phyloP scores from a whole-genome alignment of 148 eudicot species.

The Fagopyrum tataricum region DNA sequence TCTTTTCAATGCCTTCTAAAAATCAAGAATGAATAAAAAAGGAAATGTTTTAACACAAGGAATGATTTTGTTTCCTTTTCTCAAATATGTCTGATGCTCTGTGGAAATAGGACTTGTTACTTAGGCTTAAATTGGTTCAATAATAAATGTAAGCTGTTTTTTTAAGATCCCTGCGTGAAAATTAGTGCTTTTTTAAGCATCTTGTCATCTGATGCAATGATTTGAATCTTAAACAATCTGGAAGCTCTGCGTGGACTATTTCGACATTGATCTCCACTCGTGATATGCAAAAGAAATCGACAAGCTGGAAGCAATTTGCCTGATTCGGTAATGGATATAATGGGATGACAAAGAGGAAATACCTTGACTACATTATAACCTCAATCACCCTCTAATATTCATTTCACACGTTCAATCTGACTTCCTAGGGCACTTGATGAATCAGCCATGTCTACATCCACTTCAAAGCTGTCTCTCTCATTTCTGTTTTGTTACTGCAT shows the following conservation, averaged over 20 bases:
- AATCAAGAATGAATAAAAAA: neutral
- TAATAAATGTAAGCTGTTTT: neutral
- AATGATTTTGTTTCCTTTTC: neutral
- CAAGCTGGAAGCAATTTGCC: too few species aligned
- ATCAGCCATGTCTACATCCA: too few species aligned
- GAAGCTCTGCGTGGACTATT: neutral
- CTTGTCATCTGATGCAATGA: neutral
- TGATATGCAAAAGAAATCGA: too few species aligned
- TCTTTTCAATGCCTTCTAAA: neutral
- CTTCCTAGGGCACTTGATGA: too few species aligned
- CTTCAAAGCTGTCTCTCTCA: too few species aligned
- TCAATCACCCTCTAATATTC: too few species aligned
- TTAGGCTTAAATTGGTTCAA: neutral
- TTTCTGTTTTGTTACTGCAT: too few species aligned
- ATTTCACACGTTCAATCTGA: too few species aligned
- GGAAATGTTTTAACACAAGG: neutral
- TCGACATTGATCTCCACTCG: too few species aligned
- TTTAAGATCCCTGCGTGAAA: neutral
- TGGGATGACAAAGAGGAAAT: too few species aligned
- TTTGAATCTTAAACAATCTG: neutral
- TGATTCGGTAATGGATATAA: too few species aligned
- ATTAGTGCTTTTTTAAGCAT: neutral
- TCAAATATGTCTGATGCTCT: neutral
- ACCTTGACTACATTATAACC: too few species aligned
- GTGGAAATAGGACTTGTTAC: neutral